Evolutionary conservation across 345 rosid genomes (phyloP), one percentile per base, ranked within the genome.

Genomic region (Leavenworthia alabamica): DNA sequence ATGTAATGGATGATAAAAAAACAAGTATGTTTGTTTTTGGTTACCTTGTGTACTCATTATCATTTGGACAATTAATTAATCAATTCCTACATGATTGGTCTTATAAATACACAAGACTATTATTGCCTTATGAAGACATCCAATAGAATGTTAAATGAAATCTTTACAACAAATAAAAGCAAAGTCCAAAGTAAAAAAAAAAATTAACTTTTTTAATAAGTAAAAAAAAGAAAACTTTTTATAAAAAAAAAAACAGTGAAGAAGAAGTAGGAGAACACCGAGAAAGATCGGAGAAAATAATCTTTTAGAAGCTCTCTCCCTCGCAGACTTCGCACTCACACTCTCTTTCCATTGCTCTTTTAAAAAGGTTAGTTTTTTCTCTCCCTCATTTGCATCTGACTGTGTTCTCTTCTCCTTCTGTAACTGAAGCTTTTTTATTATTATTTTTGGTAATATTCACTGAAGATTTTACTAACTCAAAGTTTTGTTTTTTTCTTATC

Each of bases 201-300:
- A n/a, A n/a, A n/a, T n/a, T n/a, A n/a, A n/a, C n/a, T n/a, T n/a
- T n/a, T n/a, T n/a, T n/a, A n/a, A n/a, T n/a, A 41, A 20, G 28
- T 36, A 62, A 15, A 10, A 28, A 61, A 28, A 43, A 15, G 22
- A 2, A 40, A 5, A 28, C 50, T 31, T 47, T 55, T 36, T 35
- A 2, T 42, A 5, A n/a, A n/a, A n/a, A n/a, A n/a, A n/a, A n/a
- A n/a, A 31, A 70, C 39, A 62, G 56, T 64, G 48, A n/a, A n/a
- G n/a, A n/a, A n/a, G n/a, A n/a, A n/a, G n/a, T n/a, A n/a, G n/a
- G n/a, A n/a, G n/a, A n/a, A n/a, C n/a, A n/a, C n/a, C n/a, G n/a
- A n/a, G n/a, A n/a, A n/a, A n/a, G n/a, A n/a, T n/a, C n/a, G n/a
- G 44, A 58, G 62, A 71, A 64, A 58, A 51, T 37, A 65, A 58